These are phyloP conservation scores for Blastocystis sp. DNA, from an alignment of 352 stramenopile species.

Conservation along the genomic window DNA sequence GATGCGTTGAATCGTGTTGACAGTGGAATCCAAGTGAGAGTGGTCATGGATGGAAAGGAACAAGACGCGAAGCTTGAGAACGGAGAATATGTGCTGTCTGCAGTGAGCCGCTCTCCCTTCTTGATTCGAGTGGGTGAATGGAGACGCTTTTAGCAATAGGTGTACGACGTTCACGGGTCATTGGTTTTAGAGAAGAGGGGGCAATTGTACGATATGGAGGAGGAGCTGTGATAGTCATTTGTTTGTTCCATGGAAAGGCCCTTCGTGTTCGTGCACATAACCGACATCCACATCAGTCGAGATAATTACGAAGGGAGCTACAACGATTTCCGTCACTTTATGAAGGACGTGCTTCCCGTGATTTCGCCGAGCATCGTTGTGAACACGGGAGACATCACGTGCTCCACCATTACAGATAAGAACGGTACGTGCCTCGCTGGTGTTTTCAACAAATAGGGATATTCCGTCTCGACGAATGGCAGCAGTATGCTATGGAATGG, in stretches of 20 bases:
- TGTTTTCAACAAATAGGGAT: slow-evolving; percentile 15
- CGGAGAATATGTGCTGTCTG: background rate
- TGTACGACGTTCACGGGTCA: background rate
- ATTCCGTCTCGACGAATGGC: slow-evolving; percentile 33
- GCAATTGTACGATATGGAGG: background rate
- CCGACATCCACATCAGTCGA: slow-evolving; percentile 49
- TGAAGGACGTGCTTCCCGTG: slow-evolving; percentile 54
- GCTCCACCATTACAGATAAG: background rate
- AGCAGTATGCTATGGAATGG: background rate
- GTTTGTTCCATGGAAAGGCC: slow-evolving; percentile 28
- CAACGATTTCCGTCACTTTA: slow-evolving; percentile 56
- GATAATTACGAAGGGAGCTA: slow-evolving; percentile 31
- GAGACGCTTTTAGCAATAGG: background rate
- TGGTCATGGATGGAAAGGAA: background rate
- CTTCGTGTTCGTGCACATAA: slow-evolving; percentile 62
- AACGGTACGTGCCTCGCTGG: background rate
- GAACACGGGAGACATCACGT: slow-evolving; percentile 61
- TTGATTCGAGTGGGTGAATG: background rate
- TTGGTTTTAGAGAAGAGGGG: background rate
- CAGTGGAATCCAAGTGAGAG: background rate
- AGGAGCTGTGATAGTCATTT: background rate
- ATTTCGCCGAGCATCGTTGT: background rate
- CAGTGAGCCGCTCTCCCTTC: background rate
- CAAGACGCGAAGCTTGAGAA: background rate
- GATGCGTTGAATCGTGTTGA: background rate